phyloP scores from a whole-genome alignment of 805 yeast species.

The Zygotorulaspora sp. region DNA sequence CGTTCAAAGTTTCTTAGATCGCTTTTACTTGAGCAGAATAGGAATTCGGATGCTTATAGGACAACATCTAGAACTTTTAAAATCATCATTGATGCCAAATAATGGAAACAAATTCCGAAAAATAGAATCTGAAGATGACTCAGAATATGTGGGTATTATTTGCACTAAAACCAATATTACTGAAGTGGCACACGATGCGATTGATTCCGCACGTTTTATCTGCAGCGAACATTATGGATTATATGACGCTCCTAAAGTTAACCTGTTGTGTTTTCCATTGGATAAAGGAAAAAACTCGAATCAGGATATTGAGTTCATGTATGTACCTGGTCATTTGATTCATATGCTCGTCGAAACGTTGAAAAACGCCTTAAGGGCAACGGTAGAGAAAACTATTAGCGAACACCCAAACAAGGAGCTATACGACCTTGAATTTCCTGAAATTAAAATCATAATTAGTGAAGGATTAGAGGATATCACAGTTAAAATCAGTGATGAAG shows the following conservation, averaged over 20 bases:
- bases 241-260: slow-evolving; percentile 80
- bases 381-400: slow-evolving; percentile 73
- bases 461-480: slow-evolving; percentile 90
- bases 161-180: slow-evolving; percentile 79
- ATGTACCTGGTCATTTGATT: slow-evolving; percentile 87
- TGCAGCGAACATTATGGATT: slow-evolving; percentile 89
- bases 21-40: slow-evolving; percentile 85
- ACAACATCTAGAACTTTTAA: slow-evolving; percentile 74
- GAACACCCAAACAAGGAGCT: slow-evolving; percentile 33
- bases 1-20: slow-evolving; percentile 75
- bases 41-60: slow-evolving; percentile 93
- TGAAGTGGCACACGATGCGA: slow-evolving; percentile 81
- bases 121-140: slow-evolving; percentile 48
- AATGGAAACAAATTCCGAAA: slow-evolving; percentile 29
- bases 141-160: slow-evolving; percentile 82
- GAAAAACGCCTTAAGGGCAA: slow-evolving; percentile 83
- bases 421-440: slow-evolving; percentile 70
- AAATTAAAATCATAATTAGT: slow-evolving; percentile 80
- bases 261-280: slow-evolving; percentile 50
- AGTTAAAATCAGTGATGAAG: slow-evolving; percentile 85
- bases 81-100: slow-evolving; percentile 6
- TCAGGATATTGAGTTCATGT: slow-evolving; percentile 69
- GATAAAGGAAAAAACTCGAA: not conserved
- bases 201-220: slow-evolving; percentile 83
- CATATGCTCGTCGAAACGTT: slow-evolving; percentile 88